phyloP scores from a whole-genome alignment of 2,329 filamentous ascomycete species.

The Ceratocystis alfenasii region DNA sequence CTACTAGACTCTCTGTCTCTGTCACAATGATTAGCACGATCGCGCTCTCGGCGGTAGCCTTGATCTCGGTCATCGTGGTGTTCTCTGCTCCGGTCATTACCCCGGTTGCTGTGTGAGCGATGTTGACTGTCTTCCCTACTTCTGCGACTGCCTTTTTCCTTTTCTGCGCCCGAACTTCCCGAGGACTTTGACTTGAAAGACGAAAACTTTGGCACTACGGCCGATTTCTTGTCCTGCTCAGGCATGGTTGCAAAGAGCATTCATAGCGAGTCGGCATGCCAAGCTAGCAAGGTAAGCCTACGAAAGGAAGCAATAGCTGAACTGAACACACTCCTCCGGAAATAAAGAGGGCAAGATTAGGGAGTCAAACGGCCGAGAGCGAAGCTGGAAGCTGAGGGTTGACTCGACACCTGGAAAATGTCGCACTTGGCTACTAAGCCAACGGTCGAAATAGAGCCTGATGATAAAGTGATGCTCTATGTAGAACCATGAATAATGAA shows the following conservation, averaged over 20 bases:
- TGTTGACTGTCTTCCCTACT: background rate
- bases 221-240: slow-evolving; percentile 25
- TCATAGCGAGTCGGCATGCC: background rate
- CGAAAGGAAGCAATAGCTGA: background rate
- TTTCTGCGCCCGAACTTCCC: background rate
- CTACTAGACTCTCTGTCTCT: background rate
- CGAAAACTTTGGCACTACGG: slow-evolving; percentile 54
- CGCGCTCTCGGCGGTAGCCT: background rate
- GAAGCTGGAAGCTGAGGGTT: background rate
- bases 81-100: slow-evolving; percentile 18
- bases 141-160: background rate
- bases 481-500: too few species aligned
- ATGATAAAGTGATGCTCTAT: too few species aligned
- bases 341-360: background rate
- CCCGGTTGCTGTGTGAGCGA: background rate
- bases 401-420: too few species aligned
- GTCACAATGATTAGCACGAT: slow-evolving; percentile 9
- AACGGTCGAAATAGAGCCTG: too few species aligned
- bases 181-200: slow-evolving; percentile 46
- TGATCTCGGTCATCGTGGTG: slow-evolving; percentile 12
- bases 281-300: background rate
- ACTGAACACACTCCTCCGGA: background rate
- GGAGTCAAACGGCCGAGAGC: background rate
- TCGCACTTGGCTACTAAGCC: too few species aligned
- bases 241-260: slow-evolving; percentile 25